These are phyloP conservation scores for Phytomonas sp. DNA, from an alignment of 208 protist genomes.

Conservation along the genomic window DNA sequence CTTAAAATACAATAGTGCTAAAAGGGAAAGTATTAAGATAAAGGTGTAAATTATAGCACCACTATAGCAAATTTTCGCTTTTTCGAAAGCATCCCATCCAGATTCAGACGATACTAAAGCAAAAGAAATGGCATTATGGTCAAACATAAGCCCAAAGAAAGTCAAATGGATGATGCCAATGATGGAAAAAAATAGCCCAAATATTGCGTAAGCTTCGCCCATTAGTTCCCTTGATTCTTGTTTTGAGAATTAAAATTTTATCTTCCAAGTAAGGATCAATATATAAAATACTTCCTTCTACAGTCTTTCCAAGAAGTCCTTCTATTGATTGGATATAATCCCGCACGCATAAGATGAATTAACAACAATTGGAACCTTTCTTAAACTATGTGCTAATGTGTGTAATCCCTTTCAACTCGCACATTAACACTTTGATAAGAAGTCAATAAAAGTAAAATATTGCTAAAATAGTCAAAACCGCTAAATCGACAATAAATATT, in stretches of 20 bases:
- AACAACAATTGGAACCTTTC: background rate
- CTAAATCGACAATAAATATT: background rate
- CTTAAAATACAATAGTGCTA: slow-evolving; percentile 62
- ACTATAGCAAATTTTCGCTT: slow-evolving; percentile 82
- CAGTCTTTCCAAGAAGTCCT: background rate
- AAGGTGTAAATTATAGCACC: slow-evolving; percentile 78
- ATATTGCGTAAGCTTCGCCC: slow-evolving; percentile 63
- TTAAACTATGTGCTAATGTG: background rate
- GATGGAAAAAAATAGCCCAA: slow-evolving; percentile 79
- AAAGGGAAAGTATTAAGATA: slow-evolving; percentile 65
- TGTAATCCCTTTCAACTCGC: background rate
- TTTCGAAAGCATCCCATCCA: slow-evolving; percentile 61
- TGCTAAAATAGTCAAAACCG: background rate
- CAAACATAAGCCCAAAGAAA: slow-evolving; percentile 79
- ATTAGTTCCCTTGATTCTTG: slow-evolving; percentile 21
- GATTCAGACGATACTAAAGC: slow-evolving; percentile 53
- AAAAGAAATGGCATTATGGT: slow-evolving; percentile 59
- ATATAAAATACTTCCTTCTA: background rate
- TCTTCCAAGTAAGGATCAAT: background rate
- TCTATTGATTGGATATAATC: background rate
- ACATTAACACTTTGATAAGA: background rate
- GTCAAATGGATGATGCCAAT: slow-evolving; percentile 77
- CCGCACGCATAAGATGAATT: background rate
- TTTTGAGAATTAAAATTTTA: background rate
- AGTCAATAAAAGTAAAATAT: background rate